phyloP scores from a whole-genome alignment of 2,329 filamentous ascomycete species.

The Alternaria burnsii region DNA sequence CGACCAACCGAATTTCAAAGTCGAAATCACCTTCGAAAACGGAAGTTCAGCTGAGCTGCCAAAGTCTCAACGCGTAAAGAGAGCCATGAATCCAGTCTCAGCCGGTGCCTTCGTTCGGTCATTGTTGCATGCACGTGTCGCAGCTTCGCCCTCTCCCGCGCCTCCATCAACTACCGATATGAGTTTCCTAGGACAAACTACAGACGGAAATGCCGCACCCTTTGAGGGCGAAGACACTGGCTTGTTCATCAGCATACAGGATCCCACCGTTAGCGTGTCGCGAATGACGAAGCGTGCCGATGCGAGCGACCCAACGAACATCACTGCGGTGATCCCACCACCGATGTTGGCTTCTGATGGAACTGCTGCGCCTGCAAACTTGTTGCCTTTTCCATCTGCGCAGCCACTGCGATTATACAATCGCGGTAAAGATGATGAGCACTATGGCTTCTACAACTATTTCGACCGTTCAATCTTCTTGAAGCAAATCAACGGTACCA shows the following conservation, averaged over 20 bases:
- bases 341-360: conserved; percentile 73
- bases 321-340: conserved; percentile 67
- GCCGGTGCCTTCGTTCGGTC: conserved; percentile 47
- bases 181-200: conserved; percentile 84
- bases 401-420: conserved; percentile 89
- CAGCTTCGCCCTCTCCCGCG: conserved; percentile 60
- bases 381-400: conserved; percentile 72
- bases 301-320: conserved; percentile 45
- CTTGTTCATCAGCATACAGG: conserved; percentile 82
- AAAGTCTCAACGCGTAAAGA: conserved; percentile 46
- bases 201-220: conserved; percentile 73
- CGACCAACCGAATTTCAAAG: conserved; percentile 78
- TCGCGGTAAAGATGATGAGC: conserved; percentile 79
- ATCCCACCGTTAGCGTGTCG: conserved; percentile 37
- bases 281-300: conserved; percentile 50
- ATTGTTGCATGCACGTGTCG: conserved; percentile 37
- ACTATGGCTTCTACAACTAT: conserved; percentile 94
- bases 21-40: conserved; percentile 74
- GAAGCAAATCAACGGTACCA: conserved; percentile 64
- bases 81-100: conserved; percentile 68
- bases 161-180: conserved; percentile 74
- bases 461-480: conserved; percentile 89
- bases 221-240: conserved; percentile 89
- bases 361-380: conserved; percentile 72
- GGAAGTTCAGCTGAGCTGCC: conserved; percentile 51